Evolutionary conservation across 495 filamentous ascomycete species (phyloP), one percentile per base, ranked within the genome.

Genomic region (Pyrenopolyporus hunteri): DNA sequence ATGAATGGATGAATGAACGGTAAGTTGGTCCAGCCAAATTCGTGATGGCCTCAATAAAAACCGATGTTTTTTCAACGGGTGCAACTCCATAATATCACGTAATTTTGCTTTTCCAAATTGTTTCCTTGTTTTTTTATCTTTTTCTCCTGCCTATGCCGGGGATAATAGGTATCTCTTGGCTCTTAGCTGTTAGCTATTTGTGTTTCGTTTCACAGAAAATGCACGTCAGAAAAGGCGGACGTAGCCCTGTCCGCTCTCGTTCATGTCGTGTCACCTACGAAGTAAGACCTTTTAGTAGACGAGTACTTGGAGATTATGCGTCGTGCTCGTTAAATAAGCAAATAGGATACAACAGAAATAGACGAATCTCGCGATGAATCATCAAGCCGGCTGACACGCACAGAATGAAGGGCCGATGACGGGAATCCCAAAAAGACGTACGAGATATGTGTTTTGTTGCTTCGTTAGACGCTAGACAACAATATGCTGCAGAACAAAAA

Each of bases 151-250:
- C 4, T 29, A 29, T 29, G 26, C 26, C 4, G 5, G 9, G 4
- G 26, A 4, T 20, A 16, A 8, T 17, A 19, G 6, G 17, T 43
- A 45, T 13, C 28, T 7, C 10, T 7, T 23, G 40, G 31, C 39
- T 22, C 53, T 45, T 20, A 54, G 46, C 48, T 64, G 42, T 48
- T 58, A 55, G 42, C 39, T 48, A 7, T 39, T 16, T 31, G 51
- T 54, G 36, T 43, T 42, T 37, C 44, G 55, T 56, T 50, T 29
- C 23, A 39, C 42, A 25, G 22, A 4, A 4, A 40, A 55, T 64
- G 61, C 61, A 59, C 36, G 61, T 64, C 49, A 59, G 55, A 36
- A 37, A 56, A 45, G 36, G 33, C 50, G 29, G 61, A 44, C 61
- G 55, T 43, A 56, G 61, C 36, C 49, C 33, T 55, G 46, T 44